Evolutionary conservation across 768 basidiomycete genomes (phyloP).

Genomic region (Macrolepiota fuliginosa): DNA sequence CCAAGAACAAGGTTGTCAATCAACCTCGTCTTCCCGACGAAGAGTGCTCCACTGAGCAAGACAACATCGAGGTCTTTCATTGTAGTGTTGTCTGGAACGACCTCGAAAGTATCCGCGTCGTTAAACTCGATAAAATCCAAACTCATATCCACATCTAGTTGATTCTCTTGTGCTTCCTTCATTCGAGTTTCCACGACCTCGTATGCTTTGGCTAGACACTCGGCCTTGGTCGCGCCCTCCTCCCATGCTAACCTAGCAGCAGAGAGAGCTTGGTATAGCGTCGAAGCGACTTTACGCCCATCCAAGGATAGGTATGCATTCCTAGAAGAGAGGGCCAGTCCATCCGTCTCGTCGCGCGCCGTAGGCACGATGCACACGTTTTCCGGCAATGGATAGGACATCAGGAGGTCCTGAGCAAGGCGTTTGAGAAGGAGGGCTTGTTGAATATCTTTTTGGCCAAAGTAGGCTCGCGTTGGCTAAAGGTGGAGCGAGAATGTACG

Average conservation of each 20-base stretch:
- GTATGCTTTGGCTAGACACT: constrained; percentile 44
- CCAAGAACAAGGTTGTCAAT: constrained; percentile 92
- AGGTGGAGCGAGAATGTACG: not conserved
- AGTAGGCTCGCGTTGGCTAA: constrained; percentile 92
- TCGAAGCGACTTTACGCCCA: constrained; percentile 67
- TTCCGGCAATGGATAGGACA: constrained; percentile 70
- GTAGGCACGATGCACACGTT: constrained; percentile 90
- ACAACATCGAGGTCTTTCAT: constrained; percentile 37
- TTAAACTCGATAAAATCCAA: constrained; percentile 92
- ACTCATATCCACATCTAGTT: constrained; percentile 48
- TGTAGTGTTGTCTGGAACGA: constrained; percentile 36
- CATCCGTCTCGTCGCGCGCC: constrained; percentile 58
- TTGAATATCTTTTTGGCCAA: constrained; percentile 98
- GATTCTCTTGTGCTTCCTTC: constrained; percentile 27
- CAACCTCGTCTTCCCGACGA: constrained; percentile 82
- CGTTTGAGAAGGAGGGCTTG: constrained; percentile 85
- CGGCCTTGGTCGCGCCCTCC: constrained; percentile 44
- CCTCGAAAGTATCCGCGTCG: constrained; percentile 71
- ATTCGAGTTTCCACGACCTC: constrained; percentile 34
- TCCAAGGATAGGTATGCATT: constrained; percentile 74
- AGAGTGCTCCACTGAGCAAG: constrained; percentile 83
- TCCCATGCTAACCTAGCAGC: constrained; percentile 58
- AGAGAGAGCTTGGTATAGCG: constrained; percentile 67
- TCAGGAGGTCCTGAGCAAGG: constrained; percentile 74
- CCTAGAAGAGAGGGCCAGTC: constrained; percentile 86